Evolutionary conservation across 2,329 filamentous ascomycete genomes (phyloP).

Genomic region (Immersiporthe knoxdaviesiana): DNA sequence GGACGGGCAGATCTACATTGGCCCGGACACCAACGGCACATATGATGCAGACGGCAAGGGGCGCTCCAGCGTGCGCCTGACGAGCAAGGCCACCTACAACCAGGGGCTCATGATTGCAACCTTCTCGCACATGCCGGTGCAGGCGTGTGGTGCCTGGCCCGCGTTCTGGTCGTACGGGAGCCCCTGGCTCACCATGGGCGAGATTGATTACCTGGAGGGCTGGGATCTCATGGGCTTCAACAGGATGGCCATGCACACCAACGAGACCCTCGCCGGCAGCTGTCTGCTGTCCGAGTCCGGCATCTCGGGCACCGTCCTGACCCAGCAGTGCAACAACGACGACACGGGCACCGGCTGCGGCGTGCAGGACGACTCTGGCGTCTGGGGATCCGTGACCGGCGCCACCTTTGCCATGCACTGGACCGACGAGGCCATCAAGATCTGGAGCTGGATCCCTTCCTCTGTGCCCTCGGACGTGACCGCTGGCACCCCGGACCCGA

Average conservation of each 20-base stretch:
- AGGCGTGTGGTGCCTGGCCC: slow-evolving; percentile 26
- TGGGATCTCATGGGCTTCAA: slow-evolving; percentile 20
- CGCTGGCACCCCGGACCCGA: slow-evolving; percentile 59
- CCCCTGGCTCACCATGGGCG: slow-evolving; percentile 23
- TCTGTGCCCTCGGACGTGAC: slow-evolving; percentile 21
- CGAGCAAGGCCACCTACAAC: slow-evolving; percentile 22
- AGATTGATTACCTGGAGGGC: slow-evolving; percentile 22
- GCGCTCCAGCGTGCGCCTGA: slow-evolving; percentile 22
- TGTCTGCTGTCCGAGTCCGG: slow-evolving; percentile 16
- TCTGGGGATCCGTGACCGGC: slow-evolving; percentile 17
- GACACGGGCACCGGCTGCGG: slow-evolving; percentile 6
- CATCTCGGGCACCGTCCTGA: slow-evolving; percentile 7
- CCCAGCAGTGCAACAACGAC: slow-evolving; percentile 18
- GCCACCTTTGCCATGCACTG: slow-evolving; percentile 24
- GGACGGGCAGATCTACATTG: slow-evolving; percentile 23
- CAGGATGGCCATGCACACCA: slow-evolving; percentile 24
- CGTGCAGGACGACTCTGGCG: slow-evolving; percentile 17
- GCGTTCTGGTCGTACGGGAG: slow-evolving; percentile 25
- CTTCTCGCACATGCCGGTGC: slow-evolving; percentile 24
- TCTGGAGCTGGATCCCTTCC: slow-evolving; percentile 20
- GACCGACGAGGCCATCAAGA: slow-evolving; percentile 21
- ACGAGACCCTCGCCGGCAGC: slow-evolving; percentile 13
- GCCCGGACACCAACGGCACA: slow-evolving; percentile 16
- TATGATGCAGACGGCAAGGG: slow-evolving; percentile 8
- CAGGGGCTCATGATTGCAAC: slow-evolving; percentile 22